phyloP scores from a whole-genome alignment of 345 rosid species.

The Melaleuca quinquenervia region DNA sequence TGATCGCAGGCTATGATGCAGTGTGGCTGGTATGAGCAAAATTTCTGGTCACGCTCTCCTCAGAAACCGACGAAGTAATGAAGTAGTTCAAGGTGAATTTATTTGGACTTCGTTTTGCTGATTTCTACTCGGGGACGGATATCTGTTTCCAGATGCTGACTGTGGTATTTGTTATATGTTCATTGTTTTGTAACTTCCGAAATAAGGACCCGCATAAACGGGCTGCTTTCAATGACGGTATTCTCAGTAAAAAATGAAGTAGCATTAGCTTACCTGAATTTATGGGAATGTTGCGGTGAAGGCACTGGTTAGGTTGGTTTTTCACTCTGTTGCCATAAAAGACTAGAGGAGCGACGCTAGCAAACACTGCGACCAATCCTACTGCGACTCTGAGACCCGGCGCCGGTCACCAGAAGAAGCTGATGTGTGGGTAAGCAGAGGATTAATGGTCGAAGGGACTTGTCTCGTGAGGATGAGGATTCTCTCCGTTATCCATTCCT shows the following conservation, averaged over 20 bases:
- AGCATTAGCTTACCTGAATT: background rate
- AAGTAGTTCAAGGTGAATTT: background rate
- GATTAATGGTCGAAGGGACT: background rate
- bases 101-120: background rate
- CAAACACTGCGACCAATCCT: background rate
- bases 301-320: background rate
- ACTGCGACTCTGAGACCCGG: fast-evolving
- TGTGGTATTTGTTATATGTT: background rate
- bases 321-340: background rate
- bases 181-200: background rate
- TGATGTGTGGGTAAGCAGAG: background rate
- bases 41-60: background rate
- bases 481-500: background rate
- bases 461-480: background rate
- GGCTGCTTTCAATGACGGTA: background rate
- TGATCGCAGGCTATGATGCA: background rate
- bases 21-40: background rate
- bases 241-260: background rate
- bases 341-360: background rate
- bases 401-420: background rate
- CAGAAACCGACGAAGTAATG: background rate
- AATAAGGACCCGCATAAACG: background rate
- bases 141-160: background rate
- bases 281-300: background rate
- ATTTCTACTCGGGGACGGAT: background rate